These are phyloP conservation scores for Cryptococcus sp. DNA, from an alignment of 1,284 basidiomycete genomes.

Conservation along the genomic window DNA sequence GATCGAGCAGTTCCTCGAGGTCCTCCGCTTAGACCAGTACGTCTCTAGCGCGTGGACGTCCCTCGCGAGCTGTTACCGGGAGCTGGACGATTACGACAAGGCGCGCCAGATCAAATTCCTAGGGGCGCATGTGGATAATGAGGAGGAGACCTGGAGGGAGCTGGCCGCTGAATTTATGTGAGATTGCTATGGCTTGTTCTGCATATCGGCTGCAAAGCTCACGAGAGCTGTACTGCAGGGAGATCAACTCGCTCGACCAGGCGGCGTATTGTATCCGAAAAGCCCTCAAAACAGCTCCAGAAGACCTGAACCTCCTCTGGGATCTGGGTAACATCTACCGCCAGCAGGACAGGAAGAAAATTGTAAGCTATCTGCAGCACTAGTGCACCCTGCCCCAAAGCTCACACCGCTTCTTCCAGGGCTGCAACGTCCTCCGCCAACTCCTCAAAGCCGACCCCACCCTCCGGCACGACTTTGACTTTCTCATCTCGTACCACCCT, in stretches of 20 bases:
- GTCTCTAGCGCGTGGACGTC: constrained; percentile 81
- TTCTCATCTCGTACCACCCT: constrained; percentile 73
- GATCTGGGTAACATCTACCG: constrained; percentile 81
- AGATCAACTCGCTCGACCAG: constrained; percentile 56
- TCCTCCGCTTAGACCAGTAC: constrained; percentile 88
- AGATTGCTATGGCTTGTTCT: constrained; percentile 13
- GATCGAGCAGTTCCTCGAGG: constrained; percentile 78
- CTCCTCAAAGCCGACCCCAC: constrained; percentile 61
- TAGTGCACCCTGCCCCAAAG: not conserved
- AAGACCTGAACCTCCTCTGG: constrained; percentile 83
- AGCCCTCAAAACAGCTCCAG: constrained; percentile 71
- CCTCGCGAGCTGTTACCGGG: constrained; percentile 72
- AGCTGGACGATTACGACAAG: constrained; percentile 64
- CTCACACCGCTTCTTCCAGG: constrained; percentile 51
- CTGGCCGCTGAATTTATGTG: constrained; percentile 73
- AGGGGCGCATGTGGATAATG: constrained; percentile 80
- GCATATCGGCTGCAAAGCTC: not conserved
- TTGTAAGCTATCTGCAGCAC: constrained; percentile 49
- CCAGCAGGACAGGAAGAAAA: constrained; percentile 66
- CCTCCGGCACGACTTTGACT: constrained; percentile 73
- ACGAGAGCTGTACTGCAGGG: constrained; percentile 16
- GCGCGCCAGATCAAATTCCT: constrained; percentile 82
- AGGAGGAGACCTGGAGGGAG: constrained; percentile 82
- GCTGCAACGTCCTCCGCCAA: constrained; percentile 68
- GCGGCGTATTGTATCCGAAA: constrained; percentile 90